Evolutionary conservation across 176 grass and related monocot genomes (phyloP), one percentile per base, ranked within the genome.

Genomic region (Musa schizocarpa): DNA sequence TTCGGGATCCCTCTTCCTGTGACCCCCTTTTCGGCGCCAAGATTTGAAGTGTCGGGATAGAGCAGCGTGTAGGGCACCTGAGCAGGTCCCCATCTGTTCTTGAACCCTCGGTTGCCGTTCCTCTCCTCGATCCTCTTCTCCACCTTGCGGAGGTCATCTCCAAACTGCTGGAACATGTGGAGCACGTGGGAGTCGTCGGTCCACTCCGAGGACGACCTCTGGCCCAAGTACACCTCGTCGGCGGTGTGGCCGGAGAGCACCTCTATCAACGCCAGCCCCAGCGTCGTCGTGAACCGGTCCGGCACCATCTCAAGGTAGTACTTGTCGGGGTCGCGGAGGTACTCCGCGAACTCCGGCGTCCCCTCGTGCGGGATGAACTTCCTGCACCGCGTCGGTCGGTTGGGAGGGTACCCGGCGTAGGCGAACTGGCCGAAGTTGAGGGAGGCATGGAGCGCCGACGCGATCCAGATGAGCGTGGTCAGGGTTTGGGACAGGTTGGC

Each of bases 1-100:
- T 99, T 94, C 13, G 95, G 95, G 80, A 99, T 99, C 9, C 95
- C 95, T 82, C 83, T 93, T 1, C 95, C 95, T 10, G 95, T 99
- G 43, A 99, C 64, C 2, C 95, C 90, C 64, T 89, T 91, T 34
- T 91, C 84, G 23, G 51, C 64, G 20, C 88, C 90, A 10, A n/a
- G 53, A 48, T 96, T 90, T 2, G 79, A 81, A 16, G 76, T 81
- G 56, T 91, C 90, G 0, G 95, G 90, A 73, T 77, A 99, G 25
- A 99, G 65, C 82, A 99, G 79, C 50, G 76, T 99, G 82, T 99
- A 99, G 0, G 95, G 95, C 65, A 99, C 86, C 54, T 76, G 93
- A 0, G 73, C 82, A 0, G 88, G 88, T 0, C 95, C 95, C 63
- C 16, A 54, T 52, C 90, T 71, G 63, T 99, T 99, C 68, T 49